Evolutionary conservation across 2,329 filamentous ascomycete genomes (phyloP), one percentile per base, ranked within the genome.

Genomic region (Albophoma yamanashiensis): DNA sequence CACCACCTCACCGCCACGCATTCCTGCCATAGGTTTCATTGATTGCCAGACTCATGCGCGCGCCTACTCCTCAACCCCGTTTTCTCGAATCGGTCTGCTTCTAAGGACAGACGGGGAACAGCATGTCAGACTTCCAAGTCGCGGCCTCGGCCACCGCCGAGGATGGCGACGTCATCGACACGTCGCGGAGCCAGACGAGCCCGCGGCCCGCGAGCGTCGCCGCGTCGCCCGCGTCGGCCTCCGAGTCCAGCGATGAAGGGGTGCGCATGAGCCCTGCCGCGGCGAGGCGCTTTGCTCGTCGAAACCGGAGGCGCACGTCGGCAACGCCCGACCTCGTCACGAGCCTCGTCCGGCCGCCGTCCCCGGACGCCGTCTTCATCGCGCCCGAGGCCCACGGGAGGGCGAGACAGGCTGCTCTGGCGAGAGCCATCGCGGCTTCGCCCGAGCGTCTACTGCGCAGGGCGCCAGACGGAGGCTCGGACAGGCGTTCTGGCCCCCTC

Each of bases 301-400:
- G 71, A n/a, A 73, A 67, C 61, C 67, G 74, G 55, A 69, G 70
- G 55, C 69, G 69, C 40, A 67, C 67, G 31, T 69, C 71, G 20
- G 71, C 71, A n/a, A 75, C 73, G 15, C 73, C 73, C 57, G 73
- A 75, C 59, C 71, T 75, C 59, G 71, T 75, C 62, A 75, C 71
- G 43, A 75, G 73, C 64, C 71, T 75, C 57, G 72, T 75, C 55
- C 71, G 73, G 5, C 71, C 72, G 2, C 70, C 71, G 0, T 75
- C 73, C 3, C 72, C 73, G n/a, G 73, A 75, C 60, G 63, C 70
- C 38, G 66, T 72, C 55, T 74, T 73, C 58, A 63, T 67, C 27
- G 66, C 67, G 0, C 65, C 69, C 17, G 68, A 70, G 53, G 59
- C 66, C 15, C 64, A 68, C 27, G 65, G 66, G 8, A 66, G 64